Evolutionary conservation across 108 stramenopile genomes (phyloP).

Genomic region (Parmales sp.): DNA sequence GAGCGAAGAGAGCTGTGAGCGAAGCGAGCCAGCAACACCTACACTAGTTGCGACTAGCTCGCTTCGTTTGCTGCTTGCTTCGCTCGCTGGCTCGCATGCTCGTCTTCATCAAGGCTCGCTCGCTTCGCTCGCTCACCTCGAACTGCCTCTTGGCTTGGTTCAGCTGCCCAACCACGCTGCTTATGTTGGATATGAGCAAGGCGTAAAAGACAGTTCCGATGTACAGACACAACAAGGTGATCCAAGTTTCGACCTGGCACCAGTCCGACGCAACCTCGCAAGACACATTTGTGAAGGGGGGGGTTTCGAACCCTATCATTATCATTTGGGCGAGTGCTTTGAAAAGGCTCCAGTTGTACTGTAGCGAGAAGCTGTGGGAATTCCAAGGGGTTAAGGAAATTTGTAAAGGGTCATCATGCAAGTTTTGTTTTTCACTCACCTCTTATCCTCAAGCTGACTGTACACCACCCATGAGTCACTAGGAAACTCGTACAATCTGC

Average conservation of each 20-base stretch:
- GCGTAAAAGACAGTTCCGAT: constrained; percentile 52
- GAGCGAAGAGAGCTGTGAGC: no score
- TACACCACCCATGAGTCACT: constrained; percentile 44
- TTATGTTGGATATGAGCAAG: constrained; percentile 50
- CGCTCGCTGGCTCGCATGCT: no score
- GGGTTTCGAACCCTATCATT: constrained; percentile 59
- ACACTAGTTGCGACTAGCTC: no score
- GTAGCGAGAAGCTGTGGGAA: constrained; percentile 19
- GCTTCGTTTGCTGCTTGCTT: no score
- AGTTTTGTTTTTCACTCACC: no score
- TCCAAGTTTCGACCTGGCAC: constrained; percentile 52
- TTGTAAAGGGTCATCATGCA: no score
- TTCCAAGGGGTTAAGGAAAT: no score
- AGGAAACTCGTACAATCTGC: constrained; percentile 42
- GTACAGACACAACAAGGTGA: constrained; percentile 46
- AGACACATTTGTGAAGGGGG: constrained; percentile 47
- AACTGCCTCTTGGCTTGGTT: constrained; percentile 49
- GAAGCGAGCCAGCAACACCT: no score
- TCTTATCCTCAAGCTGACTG: constrained; percentile 31
- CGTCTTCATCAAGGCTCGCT: no score
- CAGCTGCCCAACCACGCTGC: constrained; percentile 38
- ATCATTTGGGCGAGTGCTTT: constrained; percentile 61
- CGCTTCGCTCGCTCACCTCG: no score
- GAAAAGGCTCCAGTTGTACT: constrained; percentile 53
- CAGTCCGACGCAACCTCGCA: constrained; percentile 39